Base-by-base conservation (phyloP, 306 rosid species). In the Cyamopsis tetragonoloba region DNA sequence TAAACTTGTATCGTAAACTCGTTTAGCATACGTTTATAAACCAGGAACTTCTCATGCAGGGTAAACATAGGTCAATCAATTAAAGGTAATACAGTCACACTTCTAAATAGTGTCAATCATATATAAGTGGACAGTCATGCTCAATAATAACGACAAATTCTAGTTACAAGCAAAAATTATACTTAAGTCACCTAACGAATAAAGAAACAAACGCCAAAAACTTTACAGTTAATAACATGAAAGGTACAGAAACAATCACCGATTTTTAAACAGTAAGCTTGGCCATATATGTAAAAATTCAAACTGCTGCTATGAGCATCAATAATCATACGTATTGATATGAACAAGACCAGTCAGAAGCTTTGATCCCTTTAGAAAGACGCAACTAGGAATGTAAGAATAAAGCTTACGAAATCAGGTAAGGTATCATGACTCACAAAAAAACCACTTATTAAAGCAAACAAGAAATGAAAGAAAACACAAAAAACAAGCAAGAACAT, bases 91-190 rank as follows among this genome's bases (percentile, higher is more conserved):
- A 41, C 50, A 41, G 26, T 49, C 58, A 22, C 27, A 61, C 30
- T 28, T 49, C 22, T 41, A 26, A 42, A 23, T 43, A 50, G n/a
- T n/a, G n/a, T n/a, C n/a, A n/a, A n/a, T n/a, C n/a, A n/a, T n/a
- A n/a, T n/a, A n/a, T n/a, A 51, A 37, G 34, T 15, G 43, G 62
- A 27, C 13, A 28, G 62, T 32, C 17, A 27, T 13, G 24, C 13
- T 15, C 62, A 56, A 34, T 24, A 55, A 38, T 70, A 62, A 35
- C 3, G 69, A 63, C 48, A 77, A 43, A 34, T 17, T 66, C 19
- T 37, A 13, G 27, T 61, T 23, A 23, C 27, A 2, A 2, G 41
- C 27, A 22, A 73, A 43, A 62, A 1, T 41, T 38, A 43, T 7
- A 56, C 15, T 4, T 34, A 48, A n/a, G 11, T 20, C 58, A 28